A percentile compares a stretch with the other conserved stretches of the same genome.
phyloP scores from a whole-genome alignment of 352 stramenopile genomes.

The Phytopythium delawarense region DNA sequence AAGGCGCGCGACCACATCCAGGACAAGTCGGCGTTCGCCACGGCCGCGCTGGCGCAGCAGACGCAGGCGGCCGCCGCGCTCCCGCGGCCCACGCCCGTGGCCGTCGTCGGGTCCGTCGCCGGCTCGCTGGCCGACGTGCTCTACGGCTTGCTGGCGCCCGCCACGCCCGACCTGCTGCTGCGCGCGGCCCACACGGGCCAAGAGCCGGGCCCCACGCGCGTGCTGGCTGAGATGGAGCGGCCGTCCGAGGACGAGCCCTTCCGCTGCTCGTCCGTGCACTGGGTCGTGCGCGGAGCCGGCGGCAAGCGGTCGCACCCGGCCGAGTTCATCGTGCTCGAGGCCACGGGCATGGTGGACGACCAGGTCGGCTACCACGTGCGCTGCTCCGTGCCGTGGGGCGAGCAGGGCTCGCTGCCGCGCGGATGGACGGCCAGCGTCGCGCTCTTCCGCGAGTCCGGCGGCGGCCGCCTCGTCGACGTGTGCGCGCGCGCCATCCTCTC shows the following conservation, averaged over 20 bases:
- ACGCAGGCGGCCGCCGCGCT: constrained; percentile 5
- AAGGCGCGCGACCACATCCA: not conserved
- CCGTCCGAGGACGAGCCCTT: constrained; percentile 24
- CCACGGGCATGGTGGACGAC: constrained; percentile 15
- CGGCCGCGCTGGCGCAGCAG: constrained; percentile 1
- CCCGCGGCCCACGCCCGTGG: constrained; percentile 12
- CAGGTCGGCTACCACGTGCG: constrained; percentile 4
- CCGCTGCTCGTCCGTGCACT: constrained; percentile 27
- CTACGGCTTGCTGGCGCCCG: constrained; percentile 25
- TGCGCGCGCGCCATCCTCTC: constrained; percentile 25
- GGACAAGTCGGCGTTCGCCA: constrained; percentile 6
- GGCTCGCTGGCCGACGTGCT: constrained; percentile 31
- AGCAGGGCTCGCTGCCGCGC: constrained; percentile 11
- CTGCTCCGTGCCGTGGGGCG: constrained; percentile 5
- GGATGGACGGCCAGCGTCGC: constrained; percentile 27
- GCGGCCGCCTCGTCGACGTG: constrained; percentile 11
- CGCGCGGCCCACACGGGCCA: constrained; percentile 26
- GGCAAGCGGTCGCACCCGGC: constrained; percentile 11
- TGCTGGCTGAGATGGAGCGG: constrained; percentile 18
- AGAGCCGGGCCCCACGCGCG: constrained; percentile 17
- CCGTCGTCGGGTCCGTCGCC: constrained; percentile 22
- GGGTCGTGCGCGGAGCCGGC: constrained; percentile 17
- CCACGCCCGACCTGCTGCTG: constrained; percentile 26
- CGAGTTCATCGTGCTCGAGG: constrained; percentile 31
- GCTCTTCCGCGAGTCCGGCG: constrained; percentile 13